Evolutionary conservation across 2,329 filamentous ascomycete genomes (phyloP).

Genomic region (Grosmannia serpens): DNA sequence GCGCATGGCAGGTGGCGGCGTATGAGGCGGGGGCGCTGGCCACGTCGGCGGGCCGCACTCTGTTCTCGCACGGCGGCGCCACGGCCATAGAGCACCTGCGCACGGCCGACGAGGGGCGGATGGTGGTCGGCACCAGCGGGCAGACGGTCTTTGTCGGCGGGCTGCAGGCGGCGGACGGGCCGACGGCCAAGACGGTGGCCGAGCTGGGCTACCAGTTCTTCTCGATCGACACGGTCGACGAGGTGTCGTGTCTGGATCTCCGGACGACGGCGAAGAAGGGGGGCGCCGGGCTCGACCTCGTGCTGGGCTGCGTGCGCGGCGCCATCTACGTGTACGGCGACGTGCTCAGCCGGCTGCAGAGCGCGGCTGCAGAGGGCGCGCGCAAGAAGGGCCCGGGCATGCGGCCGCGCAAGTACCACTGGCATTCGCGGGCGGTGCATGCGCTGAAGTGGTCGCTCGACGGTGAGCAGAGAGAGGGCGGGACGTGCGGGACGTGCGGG

Average conservation of each 20-base stretch:
- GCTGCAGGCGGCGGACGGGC: conserved; percentile 21
- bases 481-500: background rate
- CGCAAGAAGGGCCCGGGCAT: conserved; percentile 28
- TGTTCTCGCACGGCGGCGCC: conserved; percentile 8
- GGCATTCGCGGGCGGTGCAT: conserved; percentile 78
- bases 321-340: conserved; percentile 75
- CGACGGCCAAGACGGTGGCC: conserved; percentile 22
- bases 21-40: conserved; percentile 22
- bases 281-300: conserved; percentile 41
- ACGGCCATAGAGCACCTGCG: conserved; percentile 34
- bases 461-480: conserved; percentile 46
- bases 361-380: conserved; percentile 24
- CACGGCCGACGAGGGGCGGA: conserved; percentile 38
- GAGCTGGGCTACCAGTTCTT: conserved; percentile 44
- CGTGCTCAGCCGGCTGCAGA: conserved; percentile 47
- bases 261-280: conserved; percentile 27
- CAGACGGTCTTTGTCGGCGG: conserved; percentile 51
- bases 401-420: conserved; percentile 63
- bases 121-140: conserved; percentile 44
- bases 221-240: conserved; percentile 47
- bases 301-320: conserved; percentile 65
- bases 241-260: conserved; percentile 57
- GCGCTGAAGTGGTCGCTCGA: conserved; percentile 86
- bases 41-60: conserved; percentile 1
- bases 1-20: conserved; percentile 30